Percentiles rank a stretch among this genome's conserved stretches.
phyloP scores from a whole-genome alignment of 371 early-diverging fungal species.

The Zopfochytrium polystomum region DNA sequence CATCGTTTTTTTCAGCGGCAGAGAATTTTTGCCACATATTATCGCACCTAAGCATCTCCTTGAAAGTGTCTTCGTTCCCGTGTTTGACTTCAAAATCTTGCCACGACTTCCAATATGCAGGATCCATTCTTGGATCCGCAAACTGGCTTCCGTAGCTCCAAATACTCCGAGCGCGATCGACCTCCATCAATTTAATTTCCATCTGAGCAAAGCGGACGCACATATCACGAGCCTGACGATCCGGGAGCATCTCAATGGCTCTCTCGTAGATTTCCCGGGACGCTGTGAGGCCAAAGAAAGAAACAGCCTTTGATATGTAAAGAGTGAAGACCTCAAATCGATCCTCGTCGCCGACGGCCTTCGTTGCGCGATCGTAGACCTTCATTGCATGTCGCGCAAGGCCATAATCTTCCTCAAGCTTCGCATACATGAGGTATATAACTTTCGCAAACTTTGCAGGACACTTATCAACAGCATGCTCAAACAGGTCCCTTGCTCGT shows the following conservation, averaged over 20 bases:
- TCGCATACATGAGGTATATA: conserved; percentile 88
- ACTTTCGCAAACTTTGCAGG: conserved; percentile 85
- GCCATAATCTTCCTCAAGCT: conserved; percentile 91
- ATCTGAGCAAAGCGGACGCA: conserved; percentile 79
- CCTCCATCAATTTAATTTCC: conserved; percentile 89
- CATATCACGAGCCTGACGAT: conserved; percentile 75
- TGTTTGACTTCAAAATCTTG: conserved; percentile 94
- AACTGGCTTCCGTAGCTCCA: conserved; percentile 86
- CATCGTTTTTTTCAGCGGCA: neutral
- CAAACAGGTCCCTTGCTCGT: conserved; percentile 92
- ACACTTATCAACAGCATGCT: conserved; percentile 86
- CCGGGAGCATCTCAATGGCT: conserved; percentile 84
- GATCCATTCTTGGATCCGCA: conserved; percentile 78
- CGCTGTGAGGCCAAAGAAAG: conserved; percentile 81
- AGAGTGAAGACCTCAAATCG: conserved; percentile 79
- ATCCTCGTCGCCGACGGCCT: conserved; percentile 70
- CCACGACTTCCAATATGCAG: conserved; percentile 87
- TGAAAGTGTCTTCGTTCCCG: conserved; percentile 97
- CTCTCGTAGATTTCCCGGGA: conserved; percentile 89
- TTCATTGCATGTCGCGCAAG: conserved; percentile 88
- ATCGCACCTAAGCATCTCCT: conserved; percentile 82
- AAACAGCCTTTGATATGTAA: conserved; percentile 85
- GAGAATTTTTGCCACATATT: neutral
- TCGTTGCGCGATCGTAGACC: conserved; percentile 88
- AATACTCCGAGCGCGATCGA: conserved; percentile 92